phyloP scores from a whole-genome alignment of 129 eudicot genomes.

The Flaveria brownii region DNA sequence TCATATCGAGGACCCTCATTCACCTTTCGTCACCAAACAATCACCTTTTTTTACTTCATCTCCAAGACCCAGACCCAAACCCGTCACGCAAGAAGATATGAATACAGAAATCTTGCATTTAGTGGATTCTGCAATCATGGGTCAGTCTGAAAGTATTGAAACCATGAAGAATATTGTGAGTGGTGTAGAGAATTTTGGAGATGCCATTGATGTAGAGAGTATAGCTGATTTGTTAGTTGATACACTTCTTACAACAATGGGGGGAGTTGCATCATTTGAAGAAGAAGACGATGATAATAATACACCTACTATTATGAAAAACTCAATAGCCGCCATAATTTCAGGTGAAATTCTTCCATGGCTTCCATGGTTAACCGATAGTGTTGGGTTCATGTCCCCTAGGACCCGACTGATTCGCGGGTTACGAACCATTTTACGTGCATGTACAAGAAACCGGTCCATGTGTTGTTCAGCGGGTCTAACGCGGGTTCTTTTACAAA shows the following conservation, averaged over 20 bases:
- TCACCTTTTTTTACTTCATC: constrained; percentile 56
- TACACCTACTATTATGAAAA: constrained; percentile 87
- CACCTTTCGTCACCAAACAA: constrained; percentile 38
- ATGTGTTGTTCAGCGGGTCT: constrained; percentile 92
- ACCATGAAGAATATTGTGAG: constrained; percentile 68
- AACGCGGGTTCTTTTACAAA: constrained; percentile 58
- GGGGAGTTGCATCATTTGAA: constrained; percentile 94
- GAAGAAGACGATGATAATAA: constrained; percentile 69
- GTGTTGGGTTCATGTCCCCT: constrained; percentile 74
- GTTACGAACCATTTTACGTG: constrained; percentile 68
- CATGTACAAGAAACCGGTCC: constrained; percentile 90
- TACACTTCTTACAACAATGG: constrained; percentile 96
- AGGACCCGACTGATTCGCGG: constrained; percentile 90
- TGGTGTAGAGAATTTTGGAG: constrained; percentile 64
- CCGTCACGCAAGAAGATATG: constrained; percentile 53
- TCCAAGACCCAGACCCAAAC: constrained; percentile 47
- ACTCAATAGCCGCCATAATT: constrained; percentile 84
- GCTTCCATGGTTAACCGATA: constrained; percentile 77
- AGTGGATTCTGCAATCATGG: constrained; percentile 97
- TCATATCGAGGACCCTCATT: constrained; percentile 24
- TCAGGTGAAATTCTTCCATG: constrained; percentile 86
- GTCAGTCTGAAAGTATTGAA: constrained; percentile 75
- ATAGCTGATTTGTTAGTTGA: constrained; percentile 69
- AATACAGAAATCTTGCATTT: constrained; percentile 76
- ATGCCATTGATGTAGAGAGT: constrained; percentile 50